Percentiles rank a stretch among this genome's conserved stretches.
Conservation (phyloP, 371 early-diverging fungal genomes). For the Haplosporangium sp. region DNA sequence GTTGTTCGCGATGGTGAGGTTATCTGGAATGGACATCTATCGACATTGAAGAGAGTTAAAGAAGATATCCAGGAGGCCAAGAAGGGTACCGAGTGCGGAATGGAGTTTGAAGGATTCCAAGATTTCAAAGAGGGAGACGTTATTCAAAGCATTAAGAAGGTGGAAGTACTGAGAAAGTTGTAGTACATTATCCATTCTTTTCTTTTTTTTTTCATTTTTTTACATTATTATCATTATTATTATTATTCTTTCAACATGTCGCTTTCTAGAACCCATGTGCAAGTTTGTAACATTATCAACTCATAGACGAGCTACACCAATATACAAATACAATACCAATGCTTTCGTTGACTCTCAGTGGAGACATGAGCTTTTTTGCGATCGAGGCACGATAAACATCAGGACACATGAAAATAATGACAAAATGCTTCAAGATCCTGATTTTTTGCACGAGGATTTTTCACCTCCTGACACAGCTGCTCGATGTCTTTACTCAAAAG, state of each 20-base stretch:
- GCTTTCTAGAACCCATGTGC: background rate
- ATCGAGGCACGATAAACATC: background rate
- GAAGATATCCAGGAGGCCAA: conserved; percentile 88
- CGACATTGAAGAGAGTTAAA: conserved; percentile 84
- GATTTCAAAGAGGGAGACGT: conserved; percentile 85
- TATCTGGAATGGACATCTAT: conserved; percentile 77
- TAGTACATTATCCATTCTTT: conserved; percentile 11
- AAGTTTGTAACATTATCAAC: conserved; percentile 3
- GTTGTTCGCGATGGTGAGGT: conserved; percentile 75
- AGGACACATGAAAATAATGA: background rate
- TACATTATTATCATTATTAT: background rate
- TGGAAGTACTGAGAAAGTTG: conserved; percentile 64
- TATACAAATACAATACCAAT: background rate
- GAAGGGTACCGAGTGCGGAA: conserved; percentile 94
- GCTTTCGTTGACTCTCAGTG: background rate
- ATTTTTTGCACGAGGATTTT: background rate
- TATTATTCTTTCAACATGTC: background rate
- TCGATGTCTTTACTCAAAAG: no score
- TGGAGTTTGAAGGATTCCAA: conserved; percentile 85
- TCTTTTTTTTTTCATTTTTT: conserved; percentile 1
- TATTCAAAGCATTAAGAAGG: conserved; percentile 74
- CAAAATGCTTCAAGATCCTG: background rate
- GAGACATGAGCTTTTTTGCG: conserved; percentile 2
- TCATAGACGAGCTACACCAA: background rate
- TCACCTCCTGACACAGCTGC: background rate